Percentiles rank a stretch among this genome's conserved stretches.
These are phyloP conservation scores for Amylostereum chailletii DNA, from an alignment of 1,284 basidiomycete species.

Conservation along the genomic window DNA sequence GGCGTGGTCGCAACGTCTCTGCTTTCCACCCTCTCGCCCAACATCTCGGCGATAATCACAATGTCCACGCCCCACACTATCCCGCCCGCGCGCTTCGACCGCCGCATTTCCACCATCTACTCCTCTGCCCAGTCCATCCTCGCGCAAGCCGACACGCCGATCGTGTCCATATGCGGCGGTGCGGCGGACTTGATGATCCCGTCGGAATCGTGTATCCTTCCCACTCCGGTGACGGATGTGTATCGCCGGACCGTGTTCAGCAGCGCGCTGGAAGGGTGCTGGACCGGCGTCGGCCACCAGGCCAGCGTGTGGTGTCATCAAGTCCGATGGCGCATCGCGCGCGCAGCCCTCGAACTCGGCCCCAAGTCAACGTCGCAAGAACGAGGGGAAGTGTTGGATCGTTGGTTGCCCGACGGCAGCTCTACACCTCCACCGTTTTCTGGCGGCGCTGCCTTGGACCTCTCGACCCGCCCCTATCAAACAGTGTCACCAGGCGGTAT, in stretches of 20 bases:
- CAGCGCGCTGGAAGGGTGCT: conserved; percentile 79
- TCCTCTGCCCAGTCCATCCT: conserved; percentile 28
- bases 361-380: conserved; percentile 19
- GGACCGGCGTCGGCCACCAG: conserved; percentile 93
- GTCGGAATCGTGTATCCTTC: conserved; percentile 82
- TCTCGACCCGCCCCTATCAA: neutral
- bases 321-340: conserved; percentile 82
- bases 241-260: conserved; percentile 79
- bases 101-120: conserved; percentile 74
- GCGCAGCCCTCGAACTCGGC: conserved; percentile 66
- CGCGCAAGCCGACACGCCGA: conserved; percentile 41
- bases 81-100: conserved; percentile 85
- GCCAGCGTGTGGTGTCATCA: conserved; percentile 99
- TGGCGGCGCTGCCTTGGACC: conserved; percentile 1
- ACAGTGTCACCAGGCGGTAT: neutral
- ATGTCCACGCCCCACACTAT: conserved; percentile 91
- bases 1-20: conserved; percentile 81
- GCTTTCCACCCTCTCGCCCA: conserved; percentile 38
- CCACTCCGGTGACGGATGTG: conserved; percentile 18
- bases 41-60: conserved; percentile 80
- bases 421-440: neutral
- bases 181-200: conserved; percentile 89
- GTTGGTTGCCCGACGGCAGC: conserved; percentile 59
- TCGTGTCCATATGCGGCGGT: conserved; percentile 89
- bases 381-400: conserved; percentile 38